Evolutionary conservation across 768 basidiomycete genomes (phyloP).

Genomic region (Suillus discolor): DNA sequence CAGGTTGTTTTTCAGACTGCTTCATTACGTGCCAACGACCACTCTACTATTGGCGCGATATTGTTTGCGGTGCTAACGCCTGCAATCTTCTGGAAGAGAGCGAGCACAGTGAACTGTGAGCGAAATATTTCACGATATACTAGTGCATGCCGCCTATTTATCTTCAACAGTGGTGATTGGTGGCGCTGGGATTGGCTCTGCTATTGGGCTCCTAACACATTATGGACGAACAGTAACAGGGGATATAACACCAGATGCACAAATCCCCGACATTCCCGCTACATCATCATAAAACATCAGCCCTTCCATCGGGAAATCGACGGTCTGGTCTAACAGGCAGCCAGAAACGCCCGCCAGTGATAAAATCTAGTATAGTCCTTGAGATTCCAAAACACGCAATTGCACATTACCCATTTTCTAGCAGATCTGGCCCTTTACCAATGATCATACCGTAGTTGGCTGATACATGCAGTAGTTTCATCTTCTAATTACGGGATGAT

Average conservation of each 20-base stretch:
- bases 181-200: slow-evolving; percentile 69
- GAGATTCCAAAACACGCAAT: background rate
- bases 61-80: slow-evolving; percentile 66
- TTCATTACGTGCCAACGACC: slow-evolving; percentile 67
- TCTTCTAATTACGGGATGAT: slow-evolving; percentile 67
- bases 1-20: slow-evolving; percentile 44
- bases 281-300: slow-evolving; percentile 12
- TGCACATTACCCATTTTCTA: slow-evolving; percentile 16
- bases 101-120: slow-evolving; percentile 61
- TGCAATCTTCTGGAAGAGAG: slow-evolving; percentile 74
- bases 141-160: background rate
- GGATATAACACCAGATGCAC: slow-evolving; percentile 46
- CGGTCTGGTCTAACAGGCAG: background rate
- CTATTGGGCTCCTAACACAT: slow-evolving; percentile 60
- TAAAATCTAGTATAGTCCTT: background rate
- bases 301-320: background rate
- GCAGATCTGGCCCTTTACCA: slow-evolving; percentile 17
- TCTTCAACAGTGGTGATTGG: slow-evolving; percentile 61
- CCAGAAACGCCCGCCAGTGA: background rate
- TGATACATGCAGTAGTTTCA: slow-evolving; percentile 30
- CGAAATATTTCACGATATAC: slow-evolving; percentile 4
- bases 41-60: slow-evolving; percentile 72
- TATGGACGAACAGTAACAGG: slow-evolving; percentile 55
- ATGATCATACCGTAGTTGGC: background rate
- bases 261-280: slow-evolving; percentile 35